phyloP scores from a whole-genome alignment of 495 filamentous ascomycete genomes.

The Pyrenula massariospora region DNA sequence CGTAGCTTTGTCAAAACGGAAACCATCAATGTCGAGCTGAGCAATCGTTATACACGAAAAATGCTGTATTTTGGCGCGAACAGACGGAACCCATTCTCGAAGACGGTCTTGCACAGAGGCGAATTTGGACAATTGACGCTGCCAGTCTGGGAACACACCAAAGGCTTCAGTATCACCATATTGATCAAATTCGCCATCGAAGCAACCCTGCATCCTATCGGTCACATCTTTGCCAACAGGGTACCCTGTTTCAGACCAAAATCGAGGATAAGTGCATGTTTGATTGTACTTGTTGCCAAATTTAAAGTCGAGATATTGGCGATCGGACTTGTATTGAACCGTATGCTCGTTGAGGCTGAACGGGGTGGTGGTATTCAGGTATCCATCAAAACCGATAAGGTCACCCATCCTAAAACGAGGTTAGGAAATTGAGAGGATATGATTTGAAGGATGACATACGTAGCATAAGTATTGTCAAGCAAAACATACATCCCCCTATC shows the following conservation, averaged over 20 bases:
- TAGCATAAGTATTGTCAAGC: conserved; percentile 61
- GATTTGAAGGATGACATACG: conserved; percentile 27
- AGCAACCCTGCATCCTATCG: conserved; percentile 42
- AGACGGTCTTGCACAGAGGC: conserved; percentile 66
- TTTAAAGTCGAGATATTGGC: conserved; percentile 53
- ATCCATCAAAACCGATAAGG: conserved; percentile 56
- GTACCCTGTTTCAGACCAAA: conserved; percentile 54
- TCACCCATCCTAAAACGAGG: conserved; percentile 43
- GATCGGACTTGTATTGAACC: conserved; percentile 43
- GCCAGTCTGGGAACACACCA: conserved; percentile 56
- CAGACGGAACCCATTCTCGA: conserved; percentile 55
- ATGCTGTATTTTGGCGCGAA: conserved; percentile 43
- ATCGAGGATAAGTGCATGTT: conserved; percentile 51
- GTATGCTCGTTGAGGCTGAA: conserved; percentile 46
- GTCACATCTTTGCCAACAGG: conserved; percentile 32
- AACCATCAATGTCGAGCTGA: conserved; percentile 58
- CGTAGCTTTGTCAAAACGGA: conserved; percentile 58
- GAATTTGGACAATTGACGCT: conserved; percentile 60
- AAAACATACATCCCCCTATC: conserved; percentile 58
- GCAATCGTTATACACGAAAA: conserved; percentile 57
- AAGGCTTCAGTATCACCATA: conserved; percentile 61
- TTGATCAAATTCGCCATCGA: conserved; percentile 60
- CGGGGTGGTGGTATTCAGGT: conserved; percentile 52
- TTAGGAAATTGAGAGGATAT: background rate
- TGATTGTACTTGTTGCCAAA: conserved; percentile 45